phyloP scores from a whole-genome alignment of 345 rosid genomes.

The Arabis hirsuta region DNA sequence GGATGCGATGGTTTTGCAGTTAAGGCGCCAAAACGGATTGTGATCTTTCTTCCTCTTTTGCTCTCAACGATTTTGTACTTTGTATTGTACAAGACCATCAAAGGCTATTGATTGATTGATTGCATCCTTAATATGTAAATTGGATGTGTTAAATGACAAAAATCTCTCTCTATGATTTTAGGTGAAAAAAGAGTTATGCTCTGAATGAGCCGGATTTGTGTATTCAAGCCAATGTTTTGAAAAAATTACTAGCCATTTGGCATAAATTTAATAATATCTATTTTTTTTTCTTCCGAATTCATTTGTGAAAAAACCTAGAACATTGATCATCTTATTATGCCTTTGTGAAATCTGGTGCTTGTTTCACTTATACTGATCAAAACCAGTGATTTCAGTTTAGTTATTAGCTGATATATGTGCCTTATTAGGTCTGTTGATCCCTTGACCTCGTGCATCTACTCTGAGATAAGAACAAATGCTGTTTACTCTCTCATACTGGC shows the following conservation, averaged over 20 bases:
- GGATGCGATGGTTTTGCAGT: conserved; percentile 36
- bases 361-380: too few relatives aligned
- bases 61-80: conserved; percentile 45
- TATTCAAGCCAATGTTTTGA: neutral
- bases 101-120: conserved; percentile 22
- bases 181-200: neutral
- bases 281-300: too few relatives aligned
- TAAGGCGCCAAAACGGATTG: conserved; percentile 39
- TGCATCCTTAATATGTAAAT: neutral
- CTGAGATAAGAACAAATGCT: too few relatives aligned
- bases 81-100: conserved; percentile 38
- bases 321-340: too few relatives aligned
- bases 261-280: neutral
- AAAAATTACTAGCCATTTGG: neutral
- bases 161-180: conserved; percentile 19
- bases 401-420: too few relatives aligned
- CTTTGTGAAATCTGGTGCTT: too few relatives aligned
- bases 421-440: too few relatives aligned
- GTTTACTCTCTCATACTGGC: too few relatives aligned
- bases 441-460: too few relatives aligned
- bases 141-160: conserved; percentile 27
- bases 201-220: neutral
- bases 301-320: too few relatives aligned
- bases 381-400: too few relatives aligned
- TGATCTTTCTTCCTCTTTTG: conserved; percentile 47